Evolutionary conservation across 208 protist genomes (phyloP), one percentile per base, ranked within the genome.

Genomic region (Sergeia podlipaevii): DNA sequence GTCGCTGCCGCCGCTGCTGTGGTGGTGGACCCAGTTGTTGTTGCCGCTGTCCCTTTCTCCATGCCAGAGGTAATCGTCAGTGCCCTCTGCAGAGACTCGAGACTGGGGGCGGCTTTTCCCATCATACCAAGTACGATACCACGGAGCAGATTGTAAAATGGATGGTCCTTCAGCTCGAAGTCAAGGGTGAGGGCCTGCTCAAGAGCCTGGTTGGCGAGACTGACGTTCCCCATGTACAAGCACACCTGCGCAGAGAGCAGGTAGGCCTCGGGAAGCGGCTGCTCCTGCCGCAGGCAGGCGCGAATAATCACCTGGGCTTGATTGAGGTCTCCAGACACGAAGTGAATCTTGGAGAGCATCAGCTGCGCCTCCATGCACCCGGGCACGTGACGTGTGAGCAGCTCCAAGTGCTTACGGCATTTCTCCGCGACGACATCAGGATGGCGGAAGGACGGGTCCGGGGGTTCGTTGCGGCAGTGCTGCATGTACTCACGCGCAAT

Each of bases 131-230:
- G 67, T 32, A 97, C 74, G 23, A 79, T 82, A 32, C 92, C 96
- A 34, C 84, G 82, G 10, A 98, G 60, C 11, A 98, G 58, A 57
- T 97, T 91, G 64, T 97, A 98, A 4, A 85, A 59, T 7, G 93
- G 84, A 58, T 85, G 77, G 55, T 97, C 88, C 49, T 95, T 88
- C 18, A 98, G 59, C 27, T 89, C 75, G 73, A 98, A 98, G 62
- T 98, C 87, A 26, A 95, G 70, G 7, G 82, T 95, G 27, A 97
- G 71, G 10, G 92, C 95, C 62, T 93, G 81, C 55, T 97, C 89
- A 5, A 98, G 80, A 5, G 89, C 77, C 23, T 86, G 72, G 28
- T 38, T 57, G 3, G 96, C 96, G n/a, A 85, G 46, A 32, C 62
- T 76, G 30, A 77, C 56, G 28, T 97, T 84, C 11, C 91, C 87